phyloP scores from a whole-genome alignment of 768 basidiomycete genomes.

The Hygrocybe punicea region DNA sequence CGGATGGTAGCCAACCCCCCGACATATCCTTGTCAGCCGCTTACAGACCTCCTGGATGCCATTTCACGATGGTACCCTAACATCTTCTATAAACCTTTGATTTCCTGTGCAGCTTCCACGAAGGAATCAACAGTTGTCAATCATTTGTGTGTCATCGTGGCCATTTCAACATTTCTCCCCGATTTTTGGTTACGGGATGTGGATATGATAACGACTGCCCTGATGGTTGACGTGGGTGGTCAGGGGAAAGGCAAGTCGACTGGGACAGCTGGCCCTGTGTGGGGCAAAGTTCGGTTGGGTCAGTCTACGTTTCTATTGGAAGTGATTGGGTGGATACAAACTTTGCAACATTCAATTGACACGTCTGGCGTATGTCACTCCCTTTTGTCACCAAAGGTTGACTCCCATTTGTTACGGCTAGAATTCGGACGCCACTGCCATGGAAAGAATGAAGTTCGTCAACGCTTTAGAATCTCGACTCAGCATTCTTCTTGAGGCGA shows the following conservation, averaged over 20 bases:
- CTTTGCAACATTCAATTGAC: slow-evolving; percentile 43
- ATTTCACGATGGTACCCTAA: slow-evolving; percentile 55
- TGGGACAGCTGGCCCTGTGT: slow-evolving; percentile 20
- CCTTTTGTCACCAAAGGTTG: neutral
- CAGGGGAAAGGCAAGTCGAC: slow-evolving; percentile 17
- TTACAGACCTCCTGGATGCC: slow-evolving; percentile 51
- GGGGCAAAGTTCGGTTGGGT: slow-evolving; percentile 55
- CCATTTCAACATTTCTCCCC: slow-evolving; percentile 51
- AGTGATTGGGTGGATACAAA: slow-evolving; percentile 51
- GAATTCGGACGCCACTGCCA: slow-evolving; percentile 29
- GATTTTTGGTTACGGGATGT: slow-evolving; percentile 67
- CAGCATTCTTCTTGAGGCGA: slow-evolving; percentile 53
- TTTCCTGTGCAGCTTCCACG: slow-evolving; percentile 61
- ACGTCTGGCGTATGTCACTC: slow-evolving; percentile 31
- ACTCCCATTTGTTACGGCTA: slow-evolving; percentile 11
- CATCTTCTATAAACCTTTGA: slow-evolving; percentile 69
- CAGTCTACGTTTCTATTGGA: slow-evolving; percentile 62
- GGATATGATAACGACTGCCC: slow-evolving; percentile 71
- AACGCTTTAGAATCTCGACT: slow-evolving; percentile 54
- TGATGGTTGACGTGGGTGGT: slow-evolving; percentile 51
- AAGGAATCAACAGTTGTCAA: slow-evolving; percentile 59
- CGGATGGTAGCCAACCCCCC: slow-evolving; percentile 55
- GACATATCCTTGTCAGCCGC: slow-evolving; percentile 40
- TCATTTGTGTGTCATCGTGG: slow-evolving; percentile 53
- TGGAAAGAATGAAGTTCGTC: slow-evolving; percentile 46